phyloP scores from a whole-genome alignment of 805 yeast species.

The Debaryomyces castellii region DNA sequence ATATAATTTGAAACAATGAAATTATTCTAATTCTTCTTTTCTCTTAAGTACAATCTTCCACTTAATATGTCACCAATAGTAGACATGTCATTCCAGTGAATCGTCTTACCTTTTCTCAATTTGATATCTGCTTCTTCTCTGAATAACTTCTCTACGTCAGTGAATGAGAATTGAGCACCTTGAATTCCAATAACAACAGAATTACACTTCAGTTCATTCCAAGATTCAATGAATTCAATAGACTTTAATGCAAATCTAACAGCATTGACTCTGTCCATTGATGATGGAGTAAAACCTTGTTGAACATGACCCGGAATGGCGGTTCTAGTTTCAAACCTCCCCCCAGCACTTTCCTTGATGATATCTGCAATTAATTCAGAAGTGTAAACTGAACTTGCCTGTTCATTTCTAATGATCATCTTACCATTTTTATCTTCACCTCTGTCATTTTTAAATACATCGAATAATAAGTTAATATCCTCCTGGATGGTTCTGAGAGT shows the following conservation, averaged over 20 bases:
- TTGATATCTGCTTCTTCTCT: slow-evolving; percentile 56
- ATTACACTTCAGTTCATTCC: slow-evolving; percentile 11
- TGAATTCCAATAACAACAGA: slow-evolving; percentile 71
- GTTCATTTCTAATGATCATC: slow-evolving; percentile 63
- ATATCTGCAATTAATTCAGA: slow-evolving; percentile 72
- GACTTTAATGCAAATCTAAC: slow-evolving; percentile 70
- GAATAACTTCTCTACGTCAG: slow-evolving; percentile 57
- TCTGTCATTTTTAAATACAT: slow-evolving; percentile 56
- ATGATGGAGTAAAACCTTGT: slow-evolving; percentile 77
- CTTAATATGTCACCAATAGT: slow-evolving; percentile 67
- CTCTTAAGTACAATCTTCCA: slow-evolving; percentile 55
- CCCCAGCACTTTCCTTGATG: slow-evolving; percentile 59
- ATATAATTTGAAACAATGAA: neutral
- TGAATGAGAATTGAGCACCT: slow-evolving; percentile 62
- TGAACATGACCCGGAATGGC: slow-evolving; percentile 88
- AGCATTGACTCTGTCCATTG: slow-evolving; percentile 76
- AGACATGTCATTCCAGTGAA: slow-evolving; percentile 68
- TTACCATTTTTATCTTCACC: slow-evolving; percentile 72
- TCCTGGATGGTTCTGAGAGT: slow-evolving; percentile 58
- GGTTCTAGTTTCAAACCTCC: slow-evolving; percentile 72
- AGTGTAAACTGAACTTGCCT: slow-evolving; percentile 65
- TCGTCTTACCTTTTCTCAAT: slow-evolving; percentile 62
- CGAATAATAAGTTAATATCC: slow-evolving; percentile 62
- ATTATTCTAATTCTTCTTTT: neutral
- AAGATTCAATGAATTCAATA: slow-evolving; percentile 63